A percentile compares a stretch with the other conserved stretches of the same genome.
phyloP scores from a whole-genome alignment of 352 stramenopile genomes.

The Pythium folliculosum region DNA sequence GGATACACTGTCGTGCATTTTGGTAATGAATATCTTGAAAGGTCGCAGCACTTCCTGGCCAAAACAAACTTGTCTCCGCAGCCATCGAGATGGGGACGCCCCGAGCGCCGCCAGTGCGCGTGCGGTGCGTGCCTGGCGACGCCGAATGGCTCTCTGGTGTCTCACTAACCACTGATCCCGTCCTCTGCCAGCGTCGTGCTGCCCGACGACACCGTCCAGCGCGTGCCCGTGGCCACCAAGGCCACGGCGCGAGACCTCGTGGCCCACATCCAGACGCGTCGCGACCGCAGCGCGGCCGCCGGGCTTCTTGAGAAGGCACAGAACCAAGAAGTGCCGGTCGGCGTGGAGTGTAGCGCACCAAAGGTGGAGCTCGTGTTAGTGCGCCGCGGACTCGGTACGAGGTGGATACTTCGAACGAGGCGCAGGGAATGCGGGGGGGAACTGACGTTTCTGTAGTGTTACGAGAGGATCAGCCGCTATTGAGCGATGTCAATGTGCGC shows the following conservation, averaged over 20 bases:
- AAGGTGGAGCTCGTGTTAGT: constrained; percentile 9
- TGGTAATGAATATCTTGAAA: neutral
- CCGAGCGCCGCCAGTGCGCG: neutral
- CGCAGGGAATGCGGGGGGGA: neutral
- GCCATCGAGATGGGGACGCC: constrained; percentile 1
- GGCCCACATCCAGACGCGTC: neutral
- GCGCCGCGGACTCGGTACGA: constrained; percentile 2
- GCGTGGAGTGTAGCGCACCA: neutral
- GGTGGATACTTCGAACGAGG: too few relatives aligned
- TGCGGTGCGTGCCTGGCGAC: constrained; percentile 9
- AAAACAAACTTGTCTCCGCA: neutral
- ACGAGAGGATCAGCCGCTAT: neutral
- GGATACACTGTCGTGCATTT: too few relatives aligned
- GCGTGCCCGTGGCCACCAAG: neutral
- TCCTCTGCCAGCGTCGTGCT: constrained; percentile 17
- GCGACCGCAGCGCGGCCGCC: neutral
- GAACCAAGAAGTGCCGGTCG: neutral
- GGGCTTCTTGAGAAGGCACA: neutral
- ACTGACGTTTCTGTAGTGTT: constrained; percentile 4
- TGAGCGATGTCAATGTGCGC: neutral
- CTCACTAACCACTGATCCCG: neutral
- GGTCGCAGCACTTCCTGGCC: neutral
- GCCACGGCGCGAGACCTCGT: neutral
- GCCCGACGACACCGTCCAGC: constrained; percentile 17
- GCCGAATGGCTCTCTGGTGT: neutral